Conservation (phyloP, 768 basidiomycete genomes). For the Jaapia argillacea region DNA sequence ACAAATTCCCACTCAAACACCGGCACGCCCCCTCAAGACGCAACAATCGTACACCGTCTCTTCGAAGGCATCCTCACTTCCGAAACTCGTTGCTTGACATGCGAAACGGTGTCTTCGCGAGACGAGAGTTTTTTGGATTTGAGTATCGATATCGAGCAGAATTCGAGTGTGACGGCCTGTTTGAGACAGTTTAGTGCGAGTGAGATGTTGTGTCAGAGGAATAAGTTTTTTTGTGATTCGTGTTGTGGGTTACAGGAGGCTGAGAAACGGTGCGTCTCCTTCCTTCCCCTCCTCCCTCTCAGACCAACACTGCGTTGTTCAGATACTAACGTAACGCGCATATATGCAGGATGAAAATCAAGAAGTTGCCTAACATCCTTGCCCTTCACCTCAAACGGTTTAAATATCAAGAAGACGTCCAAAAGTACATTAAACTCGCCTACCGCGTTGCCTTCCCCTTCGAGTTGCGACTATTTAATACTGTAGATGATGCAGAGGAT, state of each 20-base stretch:
- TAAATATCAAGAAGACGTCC: conserved; percentile 92
- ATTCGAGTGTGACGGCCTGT: conserved; percentile 93
- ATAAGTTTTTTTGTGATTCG: conserved; percentile 97
- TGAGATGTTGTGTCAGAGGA: conserved; percentile 96
- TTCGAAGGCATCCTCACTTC: conserved; percentile 94
- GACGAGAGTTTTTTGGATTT: conserved; percentile 97
- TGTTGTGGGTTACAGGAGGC: conserved; percentile 97
- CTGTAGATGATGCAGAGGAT: conserved; percentile 85
- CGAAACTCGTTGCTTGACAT: conserved; percentile 95
- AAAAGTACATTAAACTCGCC: conserved; percentile 87
- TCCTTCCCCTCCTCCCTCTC: neutral
- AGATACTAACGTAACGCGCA: too few relatives aligned
- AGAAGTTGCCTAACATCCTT: conserved; percentile 88
- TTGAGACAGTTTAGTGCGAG: conserved; percentile 93
- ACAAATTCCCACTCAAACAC: conserved; percentile 37
- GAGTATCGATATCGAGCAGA: conserved; percentile 99
- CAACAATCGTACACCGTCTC: conserved; percentile 85
- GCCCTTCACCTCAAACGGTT: conserved; percentile 96
- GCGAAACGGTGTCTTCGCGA: conserved; percentile 87
- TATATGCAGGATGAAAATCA: conserved; percentile 93
- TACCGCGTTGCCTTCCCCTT: conserved; percentile 97
- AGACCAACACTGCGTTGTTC: conserved; percentile 7
- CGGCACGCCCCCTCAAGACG: too few relatives aligned
- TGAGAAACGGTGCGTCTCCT: conserved; percentile 72
- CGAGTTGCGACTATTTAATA: conserved; percentile 93